Percentiles rank a stretch among this genome's conserved stretches.
phyloP scores from a whole-genome alignment of 1,284 basidiomycete species.

The Lignosus rhinocerotis region DNA sequence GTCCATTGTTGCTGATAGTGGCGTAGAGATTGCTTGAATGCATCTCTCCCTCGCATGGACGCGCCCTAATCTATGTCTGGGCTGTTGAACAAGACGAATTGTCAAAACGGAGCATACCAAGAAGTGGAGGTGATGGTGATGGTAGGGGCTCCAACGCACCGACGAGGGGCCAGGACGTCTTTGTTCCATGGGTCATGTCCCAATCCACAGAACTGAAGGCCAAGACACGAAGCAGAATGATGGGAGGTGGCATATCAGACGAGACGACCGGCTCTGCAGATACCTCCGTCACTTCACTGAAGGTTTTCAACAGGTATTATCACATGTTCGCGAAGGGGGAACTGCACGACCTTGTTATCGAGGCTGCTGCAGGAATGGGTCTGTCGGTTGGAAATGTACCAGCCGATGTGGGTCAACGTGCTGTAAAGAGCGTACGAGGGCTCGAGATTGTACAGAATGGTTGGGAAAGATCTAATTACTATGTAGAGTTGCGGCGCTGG shows the following conservation, averaged over 20 bases:
- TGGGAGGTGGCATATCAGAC: slow-evolving; percentile 17
- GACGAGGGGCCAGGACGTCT: slow-evolving; percentile 55
- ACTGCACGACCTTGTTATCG: slow-evolving; percentile 57
- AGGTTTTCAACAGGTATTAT: slow-evolving; percentile 85
- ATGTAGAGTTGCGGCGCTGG: slow-evolving; percentile 72
- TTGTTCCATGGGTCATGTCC: slow-evolving; percentile 71
- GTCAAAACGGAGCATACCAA: slow-evolving; percentile 71
- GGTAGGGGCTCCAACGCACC: neutral
- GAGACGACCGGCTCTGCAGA: neutral
- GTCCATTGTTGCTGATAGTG: neutral
- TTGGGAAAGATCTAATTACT: slow-evolving; percentile 88
- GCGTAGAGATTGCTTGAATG: slow-evolving; percentile 63
- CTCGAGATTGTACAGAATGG: slow-evolving; percentile 71
- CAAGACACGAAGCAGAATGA: slow-evolving; percentile 24
- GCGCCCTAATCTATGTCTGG: slow-evolving; percentile 97
- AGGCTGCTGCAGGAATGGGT: slow-evolving; percentile 63
- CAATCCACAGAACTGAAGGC: slow-evolving; percentile 24
- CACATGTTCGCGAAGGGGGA: slow-evolving; percentile 90
- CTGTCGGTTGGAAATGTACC: slow-evolving; percentile 47
- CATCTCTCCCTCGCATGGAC: slow-evolving; percentile 65
- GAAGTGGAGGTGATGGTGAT: neutral
- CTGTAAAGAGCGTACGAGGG: slow-evolving; percentile 36
- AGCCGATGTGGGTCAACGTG: neutral
- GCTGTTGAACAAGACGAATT: slow-evolving; percentile 89
- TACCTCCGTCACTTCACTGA: slow-evolving; percentile 15